These are phyloP conservation scores for Polyporus tsugae DNA, from an alignment of 1,284 basidiomycete species.

Conservation along the genomic window DNA sequence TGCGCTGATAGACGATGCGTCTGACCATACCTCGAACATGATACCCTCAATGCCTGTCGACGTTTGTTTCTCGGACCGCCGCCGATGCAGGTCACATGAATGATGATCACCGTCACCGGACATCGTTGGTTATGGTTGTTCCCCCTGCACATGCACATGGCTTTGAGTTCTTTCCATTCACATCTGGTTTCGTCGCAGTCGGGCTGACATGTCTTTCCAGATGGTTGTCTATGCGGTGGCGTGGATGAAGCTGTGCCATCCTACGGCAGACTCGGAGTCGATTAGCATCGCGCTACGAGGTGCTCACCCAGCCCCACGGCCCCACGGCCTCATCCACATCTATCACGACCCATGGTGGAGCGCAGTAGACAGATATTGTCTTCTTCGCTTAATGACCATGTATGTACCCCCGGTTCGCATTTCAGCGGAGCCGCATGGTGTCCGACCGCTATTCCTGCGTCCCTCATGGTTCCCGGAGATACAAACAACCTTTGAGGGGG, in stretches of 20 bases:
- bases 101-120: neutral
- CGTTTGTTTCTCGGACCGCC: neutral
- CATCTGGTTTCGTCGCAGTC: neutral
- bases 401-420: neutral
- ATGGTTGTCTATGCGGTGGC: neutral
- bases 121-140: neutral
- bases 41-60: neutral
- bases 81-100: neutral
- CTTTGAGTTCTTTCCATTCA: neutral
- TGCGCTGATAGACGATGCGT: neutral
- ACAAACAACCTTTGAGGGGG: too few relatives aligned
- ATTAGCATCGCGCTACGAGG: neutral
- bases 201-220: neutral
- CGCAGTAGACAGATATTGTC: neutral
- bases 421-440: constrained; percentile 4
- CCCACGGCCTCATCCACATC: neutral
- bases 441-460: neutral
- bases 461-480: neutral
- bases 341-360: neutral
- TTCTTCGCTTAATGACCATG: neutral
- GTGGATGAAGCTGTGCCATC: neutral
- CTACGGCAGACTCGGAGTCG: neutral
- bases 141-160: neutral
- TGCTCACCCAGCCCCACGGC: neutral
- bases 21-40: neutral